Conservation (phyloP, 2,329 filamentous ascomycete genomes). For the Venturia asperata region DNA sequence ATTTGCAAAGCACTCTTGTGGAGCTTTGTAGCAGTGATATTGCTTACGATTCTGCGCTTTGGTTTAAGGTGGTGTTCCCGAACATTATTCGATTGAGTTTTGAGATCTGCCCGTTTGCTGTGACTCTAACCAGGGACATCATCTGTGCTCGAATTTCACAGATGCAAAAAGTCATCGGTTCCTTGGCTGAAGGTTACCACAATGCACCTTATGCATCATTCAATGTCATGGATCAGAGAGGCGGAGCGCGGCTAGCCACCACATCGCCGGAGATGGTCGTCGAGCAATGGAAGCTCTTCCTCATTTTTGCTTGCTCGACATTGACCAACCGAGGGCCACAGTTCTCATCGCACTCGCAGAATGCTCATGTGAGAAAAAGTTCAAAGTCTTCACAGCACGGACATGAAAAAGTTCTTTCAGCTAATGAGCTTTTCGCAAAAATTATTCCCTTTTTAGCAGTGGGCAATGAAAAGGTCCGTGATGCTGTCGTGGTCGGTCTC, state of each 20-base stretch:
- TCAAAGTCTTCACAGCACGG: slow-evolving; percentile 63
- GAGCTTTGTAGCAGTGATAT: slow-evolving; percentile 94
- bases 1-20: slow-evolving; percentile 76
- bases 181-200: slow-evolving; percentile 62
- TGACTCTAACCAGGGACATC: slow-evolving; percentile 82
- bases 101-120: slow-evolving; percentile 83
- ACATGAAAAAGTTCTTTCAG: slow-evolving; percentile 77
- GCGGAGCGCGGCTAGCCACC: slow-evolving; percentile 50
- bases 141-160: slow-evolving; percentile 88
- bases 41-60: slow-evolving; percentile 87
- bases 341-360: slow-evolving; percentile 45
- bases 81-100: slow-evolving; percentile 87
- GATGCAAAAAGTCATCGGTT: slow-evolving; percentile 79
- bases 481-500: slow-evolving; percentile 83
- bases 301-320: slow-evolving; percentile 95
- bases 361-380: slow-evolving; percentile 72
- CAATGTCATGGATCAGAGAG: slow-evolving; percentile 53
- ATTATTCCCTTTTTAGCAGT: slow-evolving; percentile 81
- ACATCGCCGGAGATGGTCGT: slow-evolving; percentile 80
- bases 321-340: slow-evolving; percentile 73
- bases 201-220: slow-evolving; percentile 49
- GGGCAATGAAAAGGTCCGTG: slow-evolving; percentile 71
- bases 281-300: slow-evolving; percentile 96
- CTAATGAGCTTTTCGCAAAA: slow-evolving; percentile 81
- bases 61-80: slow-evolving; percentile 97